A percentile compares a stretch with the other conserved stretches of the same genome.
These are phyloP conservation scores for Apostasia shenzhenica DNA, from an alignment of 106 monocot species.

Conservation along the genomic window DNA sequence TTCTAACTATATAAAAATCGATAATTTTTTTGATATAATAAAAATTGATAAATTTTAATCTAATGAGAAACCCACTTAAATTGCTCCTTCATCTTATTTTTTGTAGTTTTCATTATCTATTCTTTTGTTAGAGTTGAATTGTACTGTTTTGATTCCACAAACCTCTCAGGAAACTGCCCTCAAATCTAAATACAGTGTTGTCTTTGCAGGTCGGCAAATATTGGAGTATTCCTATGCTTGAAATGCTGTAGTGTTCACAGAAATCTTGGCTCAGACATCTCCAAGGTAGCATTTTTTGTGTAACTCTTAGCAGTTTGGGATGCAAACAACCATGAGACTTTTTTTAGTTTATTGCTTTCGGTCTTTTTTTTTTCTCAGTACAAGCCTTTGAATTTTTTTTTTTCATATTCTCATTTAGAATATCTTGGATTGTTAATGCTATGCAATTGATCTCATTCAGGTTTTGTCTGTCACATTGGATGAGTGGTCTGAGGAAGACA, in stretches of 20 bases:
- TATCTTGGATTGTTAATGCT: not conserved
- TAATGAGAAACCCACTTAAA: not conserved
- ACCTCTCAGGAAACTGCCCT: not conserved
- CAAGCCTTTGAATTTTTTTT: not conserved
- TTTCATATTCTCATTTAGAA: not conserved
- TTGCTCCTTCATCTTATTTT: not conserved
- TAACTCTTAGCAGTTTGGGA: not conserved
- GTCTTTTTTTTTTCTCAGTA: not conserved
- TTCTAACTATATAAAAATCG: too few relatives aligned
- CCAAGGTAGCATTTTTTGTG: slow-evolving; percentile 37
- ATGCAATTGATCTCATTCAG: slow-evolving; percentile 20
- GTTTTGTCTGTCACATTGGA: slow-evolving; percentile 79
- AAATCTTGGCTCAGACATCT: slow-evolving; percentile 68
- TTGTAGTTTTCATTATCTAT: not conserved
- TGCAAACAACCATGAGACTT: not conserved
- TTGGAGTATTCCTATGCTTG: slow-evolving; percentile 82
- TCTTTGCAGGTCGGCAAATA: slow-evolving; percentile 54
- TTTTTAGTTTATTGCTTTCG: not conserved
- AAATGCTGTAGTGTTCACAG: slow-evolving; percentile 73
- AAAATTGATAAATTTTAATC: not conserved
- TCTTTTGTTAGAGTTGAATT: not conserved
- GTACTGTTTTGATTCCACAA: too few relatives aligned
- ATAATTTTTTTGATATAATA: too few relatives aligned
- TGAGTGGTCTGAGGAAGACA: slow-evolving; percentile 71
- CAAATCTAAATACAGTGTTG: not conserved